Evolutionary conservation across 2,329 filamentous ascomycete genomes (phyloP).

Genomic region (Teratosphaeria zuluensis): DNA sequence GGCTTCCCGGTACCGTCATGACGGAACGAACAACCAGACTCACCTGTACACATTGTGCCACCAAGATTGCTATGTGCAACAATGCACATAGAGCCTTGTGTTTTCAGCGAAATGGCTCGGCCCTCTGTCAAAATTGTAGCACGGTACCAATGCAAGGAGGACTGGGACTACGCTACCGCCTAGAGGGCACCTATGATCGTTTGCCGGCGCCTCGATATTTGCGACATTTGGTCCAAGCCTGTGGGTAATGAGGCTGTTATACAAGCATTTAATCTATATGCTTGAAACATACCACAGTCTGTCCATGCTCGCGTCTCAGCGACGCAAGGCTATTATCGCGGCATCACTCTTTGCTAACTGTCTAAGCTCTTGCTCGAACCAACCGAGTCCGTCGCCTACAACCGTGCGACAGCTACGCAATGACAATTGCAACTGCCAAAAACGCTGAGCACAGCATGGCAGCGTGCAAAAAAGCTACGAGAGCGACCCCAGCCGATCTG

Average conservation of each 20-base stretch:
- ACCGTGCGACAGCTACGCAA: conserved; percentile 2
- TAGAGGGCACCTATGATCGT: not conserved
- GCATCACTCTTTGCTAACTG: not conserved
- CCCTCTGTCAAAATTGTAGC: not conserved
- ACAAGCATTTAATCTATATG: not conserved
- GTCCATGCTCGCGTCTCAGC: not conserved
- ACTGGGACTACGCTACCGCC: not conserved
- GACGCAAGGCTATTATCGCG: not conserved
- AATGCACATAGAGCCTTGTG: conserved; percentile 1
- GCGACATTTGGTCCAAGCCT: not conserved
- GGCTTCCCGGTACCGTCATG: conserved; percentile 2
- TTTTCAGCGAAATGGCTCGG: not conserved
- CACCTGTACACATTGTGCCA: not conserved
- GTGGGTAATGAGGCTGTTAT: not conserved
- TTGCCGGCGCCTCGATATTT: not conserved
- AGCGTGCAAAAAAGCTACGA: not conserved
- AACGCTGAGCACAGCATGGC: conserved; percentile 4
- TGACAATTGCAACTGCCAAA: conserved; percentile 1
- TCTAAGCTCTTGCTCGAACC: not conserved
- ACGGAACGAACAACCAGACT: not conserved
- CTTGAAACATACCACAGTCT: not conserved
- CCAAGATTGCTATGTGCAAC: not conserved
- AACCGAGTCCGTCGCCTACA: not conserved
- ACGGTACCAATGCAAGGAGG: not conserved
- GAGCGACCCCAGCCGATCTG: not conserved